A percentile compares a stretch with the other conserved stretches of the same genome.
Conservation (phyloP, 1,139 yeast species). For the Blastobotrys persicus region DNA sequence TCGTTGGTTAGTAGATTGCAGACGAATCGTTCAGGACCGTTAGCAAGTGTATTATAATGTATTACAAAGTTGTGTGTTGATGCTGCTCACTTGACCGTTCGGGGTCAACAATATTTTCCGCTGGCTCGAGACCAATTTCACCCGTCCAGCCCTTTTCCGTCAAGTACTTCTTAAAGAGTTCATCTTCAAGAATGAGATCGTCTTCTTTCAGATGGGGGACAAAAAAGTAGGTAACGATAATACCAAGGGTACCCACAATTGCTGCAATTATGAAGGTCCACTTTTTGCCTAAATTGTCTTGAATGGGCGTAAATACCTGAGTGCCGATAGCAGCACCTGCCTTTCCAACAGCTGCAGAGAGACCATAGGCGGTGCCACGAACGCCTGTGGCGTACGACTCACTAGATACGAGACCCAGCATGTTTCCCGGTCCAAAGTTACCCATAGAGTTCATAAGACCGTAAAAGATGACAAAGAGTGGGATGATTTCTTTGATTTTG, state of each 20-base stretch:
- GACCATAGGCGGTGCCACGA: slow-evolving; percentile 61
- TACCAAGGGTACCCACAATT: slow-evolving; percentile 64
- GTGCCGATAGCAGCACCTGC: slow-evolving; percentile 57
- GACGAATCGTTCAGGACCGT: too few relatives aligned
- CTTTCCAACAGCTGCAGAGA: slow-evolving; percentile 54
- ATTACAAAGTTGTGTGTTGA: neutral
- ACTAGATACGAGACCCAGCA: slow-evolving; percentile 65
- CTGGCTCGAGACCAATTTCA: slow-evolving; percentile 43
- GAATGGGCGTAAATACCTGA: slow-evolving; percentile 46
- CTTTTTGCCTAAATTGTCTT: slow-evolving; percentile 41
- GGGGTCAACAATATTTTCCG: slow-evolving; percentile 1
- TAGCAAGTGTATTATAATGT: too few relatives aligned
- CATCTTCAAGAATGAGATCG: slow-evolving; percentile 65
- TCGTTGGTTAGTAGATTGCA: too few relatives aligned
- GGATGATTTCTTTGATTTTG: slow-evolving; percentile 48
- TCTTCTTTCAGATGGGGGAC: slow-evolving; percentile 67
- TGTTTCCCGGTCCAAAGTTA: slow-evolving; percentile 75
- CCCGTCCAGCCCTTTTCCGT: slow-evolving; percentile 68
- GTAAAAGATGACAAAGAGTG: slow-evolving; percentile 56
- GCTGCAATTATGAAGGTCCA: slow-evolving; percentile 65
- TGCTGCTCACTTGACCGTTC: neutral
- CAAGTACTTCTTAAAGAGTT: slow-evolving; percentile 59
- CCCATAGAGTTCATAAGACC: slow-evolving; percentile 60
- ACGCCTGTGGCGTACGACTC: slow-evolving; percentile 74
- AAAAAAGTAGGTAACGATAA: slow-evolving; percentile 56